A percentile compares a stretch with the other conserved stretches of the same genome.
These are phyloP conservation scores for Venturia carpophila DNA, from an alignment of 2,329 filamentous ascomycete genomes.

Conservation along the genomic window DNA sequence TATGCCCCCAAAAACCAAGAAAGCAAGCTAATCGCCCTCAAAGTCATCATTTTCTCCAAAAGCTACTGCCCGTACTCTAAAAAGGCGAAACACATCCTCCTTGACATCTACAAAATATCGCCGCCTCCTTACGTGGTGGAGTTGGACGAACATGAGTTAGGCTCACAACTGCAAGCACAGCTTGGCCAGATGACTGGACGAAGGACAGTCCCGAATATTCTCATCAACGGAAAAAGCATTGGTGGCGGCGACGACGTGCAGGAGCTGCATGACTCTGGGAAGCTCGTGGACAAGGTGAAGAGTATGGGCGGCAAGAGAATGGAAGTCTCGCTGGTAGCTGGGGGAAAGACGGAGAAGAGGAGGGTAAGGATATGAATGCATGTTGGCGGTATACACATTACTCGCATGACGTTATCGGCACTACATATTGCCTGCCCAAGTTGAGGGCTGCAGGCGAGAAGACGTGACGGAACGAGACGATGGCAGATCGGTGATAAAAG, in stretches of 20 bases:
- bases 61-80: slow-evolving; percentile 82
- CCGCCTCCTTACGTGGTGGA: slow-evolving; percentile 84
- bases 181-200: slow-evolving; percentile 69
- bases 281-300: slow-evolving; percentile 63
- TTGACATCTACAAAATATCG: slow-evolving; percentile 75
- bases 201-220: slow-evolving; percentile 81
- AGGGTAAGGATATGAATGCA: slow-evolving; percentile 15
- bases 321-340: slow-evolving; percentile 23
- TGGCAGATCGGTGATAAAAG: neutral
- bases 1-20: slow-evolving; percentile 8
- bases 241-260: slow-evolving; percentile 84
- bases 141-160: slow-evolving; percentile 73
- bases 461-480: neutral
- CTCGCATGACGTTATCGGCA: neutral
- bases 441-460: neutral
- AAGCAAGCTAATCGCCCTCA: neutral
- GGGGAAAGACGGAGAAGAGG: neutral
- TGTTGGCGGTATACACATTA: neutral
- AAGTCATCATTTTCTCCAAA: slow-evolving; percentile 95
- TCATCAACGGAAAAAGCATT: slow-evolving; percentile 81
- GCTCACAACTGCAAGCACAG: slow-evolving; percentile 61
- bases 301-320: slow-evolving; percentile 62
- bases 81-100: slow-evolving; percentile 74
- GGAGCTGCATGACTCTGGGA: slow-evolving; percentile 54
- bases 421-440: neutral